Evolutionary conservation across 306 rosid species (phyloP), one percentile per base, ranked within the genome.

Genomic region (Senna tora): DNA sequence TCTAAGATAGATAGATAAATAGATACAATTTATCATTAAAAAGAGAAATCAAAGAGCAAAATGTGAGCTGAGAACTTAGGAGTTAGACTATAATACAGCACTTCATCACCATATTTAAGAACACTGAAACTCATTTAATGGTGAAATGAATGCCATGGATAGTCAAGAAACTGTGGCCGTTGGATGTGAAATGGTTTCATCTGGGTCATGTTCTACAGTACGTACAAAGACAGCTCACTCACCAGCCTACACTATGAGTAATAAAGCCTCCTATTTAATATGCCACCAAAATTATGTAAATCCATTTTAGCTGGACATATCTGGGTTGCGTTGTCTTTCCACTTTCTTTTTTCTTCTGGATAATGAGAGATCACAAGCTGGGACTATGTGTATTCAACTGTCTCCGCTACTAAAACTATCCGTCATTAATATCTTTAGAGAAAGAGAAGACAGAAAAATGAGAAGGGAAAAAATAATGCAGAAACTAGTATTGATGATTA

Each of bases 81-180:
- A 8, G 65, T 32, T 14, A 33, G 65, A 30, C 30, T n/a, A 52
- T 14, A 11, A 72, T 33, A 60, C 47, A 33, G 56, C 56, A 20
- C 69, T 13, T 72, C 65, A 50, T 72, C 65, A 50, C 66, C 67
- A 65, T 59, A 72, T 51, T 83, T 43, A 80, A 71, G 49, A 32
- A 20, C 50, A 49, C 55, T n/a, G 21, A 74, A 75, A 60, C 77
- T 71, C 87, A 89, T 89, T 93, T 70, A 94, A 84, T 89, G 90
- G 22, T 25, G 97, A 86, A 86, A 87, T 94, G 84, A 94, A 94
- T 91, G 95, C 76, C 7, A 59, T 71, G 19, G 91, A 83, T 87
- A 87, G 92, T 75, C 62, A 66, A 82, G 81, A 71, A 19, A 7
- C 42, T 69, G 5, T 51, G 70, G 77, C 82, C 91, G 82, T 84